phyloP scores from a whole-genome alignment of 306 rosid species.

The Medicago ruthenica region DNA sequence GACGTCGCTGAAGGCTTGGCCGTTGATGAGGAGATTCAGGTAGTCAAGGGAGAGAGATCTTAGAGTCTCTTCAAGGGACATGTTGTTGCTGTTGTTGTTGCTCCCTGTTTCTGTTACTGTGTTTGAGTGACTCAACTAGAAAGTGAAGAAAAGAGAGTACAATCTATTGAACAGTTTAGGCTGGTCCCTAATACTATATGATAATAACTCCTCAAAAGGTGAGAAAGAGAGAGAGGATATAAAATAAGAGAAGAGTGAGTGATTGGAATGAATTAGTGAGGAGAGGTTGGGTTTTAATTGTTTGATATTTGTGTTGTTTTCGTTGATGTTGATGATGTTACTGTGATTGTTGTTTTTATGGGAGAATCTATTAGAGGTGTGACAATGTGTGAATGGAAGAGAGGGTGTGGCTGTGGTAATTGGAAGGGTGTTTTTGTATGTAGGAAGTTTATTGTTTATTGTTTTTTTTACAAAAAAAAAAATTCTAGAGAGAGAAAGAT shows the following conservation, averaged over 20 bases:
- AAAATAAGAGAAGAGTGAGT: not conserved
- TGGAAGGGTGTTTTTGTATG: conserved; percentile 36
- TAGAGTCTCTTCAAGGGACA: conserved; percentile 79
- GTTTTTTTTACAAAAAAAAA: not conserved
- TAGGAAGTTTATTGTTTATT: not conserved
- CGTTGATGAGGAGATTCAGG: conserved; percentile 91
- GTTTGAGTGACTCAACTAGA: conserved; percentile 5
- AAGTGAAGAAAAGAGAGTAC: not conserved
- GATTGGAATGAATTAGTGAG: conserved; percentile 41
- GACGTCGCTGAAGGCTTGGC: conserved; percentile 98
- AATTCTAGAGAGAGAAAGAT: not conserved
- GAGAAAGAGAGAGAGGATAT: conserved; percentile 3
- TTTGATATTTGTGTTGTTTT: conserved; percentile 41
- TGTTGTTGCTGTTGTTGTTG: not conserved
- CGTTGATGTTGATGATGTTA: conserved; percentile 38
- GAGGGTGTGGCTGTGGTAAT: conserved; percentile 43
- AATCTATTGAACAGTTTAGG: conserved; percentile 34
- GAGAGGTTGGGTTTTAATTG: conserved; percentile 46
- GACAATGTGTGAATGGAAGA: conserved; percentile 1
- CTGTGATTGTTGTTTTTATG: conserved; percentile 8
- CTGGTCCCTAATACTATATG: conserved; percentile 35
- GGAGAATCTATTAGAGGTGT: not conserved
- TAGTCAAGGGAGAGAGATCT: conserved; percentile 91
- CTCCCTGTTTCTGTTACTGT: not conserved
- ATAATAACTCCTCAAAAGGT: not conserved